These are phyloP conservation scores for Chlamydomonas schloesseri DNA, from an alignment of 139 green algal species.

Conservation along the genomic window DNA sequence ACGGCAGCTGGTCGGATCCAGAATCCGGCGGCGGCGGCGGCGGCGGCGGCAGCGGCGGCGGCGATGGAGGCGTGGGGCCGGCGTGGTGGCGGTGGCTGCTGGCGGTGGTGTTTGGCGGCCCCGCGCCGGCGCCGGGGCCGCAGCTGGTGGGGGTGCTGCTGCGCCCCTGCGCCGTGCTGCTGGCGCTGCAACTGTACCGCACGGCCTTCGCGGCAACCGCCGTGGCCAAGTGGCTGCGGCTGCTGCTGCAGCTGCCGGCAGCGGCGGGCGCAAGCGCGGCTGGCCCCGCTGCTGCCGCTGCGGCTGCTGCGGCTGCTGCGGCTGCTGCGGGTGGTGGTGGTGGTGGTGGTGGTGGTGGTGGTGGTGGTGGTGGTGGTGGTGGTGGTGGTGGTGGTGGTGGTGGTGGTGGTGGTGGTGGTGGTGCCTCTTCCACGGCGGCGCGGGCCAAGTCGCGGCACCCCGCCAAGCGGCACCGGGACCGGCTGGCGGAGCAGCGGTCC, in stretches of 20 bases:
- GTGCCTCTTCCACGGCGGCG: too few relatives aligned
- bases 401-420: too few relatives aligned
- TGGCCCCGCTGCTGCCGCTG: too few relatives aligned
- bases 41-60: not conserved
- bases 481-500: not conserved
- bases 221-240: constrained; percentile 3
- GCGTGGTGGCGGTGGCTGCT: constrained; percentile 17
- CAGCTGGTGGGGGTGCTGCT: constrained; percentile 4
- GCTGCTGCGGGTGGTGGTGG: too few relatives aligned
- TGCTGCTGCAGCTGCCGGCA: too few relatives aligned
- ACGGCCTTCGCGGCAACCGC: constrained; percentile 13
- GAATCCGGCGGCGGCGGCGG: not conserved
- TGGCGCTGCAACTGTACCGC: constrained; percentile 31
- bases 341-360: too few relatives aligned
- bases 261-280: too few relatives aligned
- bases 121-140: not conserved
- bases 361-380: too few relatives aligned
- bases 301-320: too few relatives aligned
- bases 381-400: too few relatives aligned
- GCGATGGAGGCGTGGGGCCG: not conserved
- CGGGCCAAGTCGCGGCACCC: not conserved
- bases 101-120: constrained; percentile 11
- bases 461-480: not conserved
- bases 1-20: not conserved
- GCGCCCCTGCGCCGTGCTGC: constrained; percentile 1